These are phyloP conservation scores for Gaultheria prostrata DNA, from an alignment of 148 eudicot genomes.

Conservation along the genomic window DNA sequence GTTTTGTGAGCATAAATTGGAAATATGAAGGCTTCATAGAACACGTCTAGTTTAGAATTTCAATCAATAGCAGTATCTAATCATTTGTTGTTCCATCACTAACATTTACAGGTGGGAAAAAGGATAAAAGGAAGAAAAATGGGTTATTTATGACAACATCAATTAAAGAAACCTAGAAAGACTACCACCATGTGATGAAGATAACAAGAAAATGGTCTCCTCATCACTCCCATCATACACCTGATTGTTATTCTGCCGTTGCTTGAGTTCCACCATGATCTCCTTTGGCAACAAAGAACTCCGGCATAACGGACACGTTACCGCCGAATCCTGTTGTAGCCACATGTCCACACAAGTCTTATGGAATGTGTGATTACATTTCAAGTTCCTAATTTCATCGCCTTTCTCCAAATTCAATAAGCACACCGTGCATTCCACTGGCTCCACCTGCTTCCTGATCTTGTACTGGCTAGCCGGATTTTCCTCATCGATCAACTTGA, in stretches of 20 bases:
- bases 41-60: too few species aligned
- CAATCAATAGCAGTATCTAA: too few species aligned
- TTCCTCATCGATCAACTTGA: constrained; percentile 29
- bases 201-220: neutral
- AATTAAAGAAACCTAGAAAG: neutral
- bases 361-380: constrained; percentile 23
- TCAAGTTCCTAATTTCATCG: constrained; percentile 29
- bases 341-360: neutral
- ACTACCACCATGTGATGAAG: neutral
- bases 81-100: too few species aligned
- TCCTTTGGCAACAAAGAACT: neutral
- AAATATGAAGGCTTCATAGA: too few species aligned
- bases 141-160: too few species aligned
- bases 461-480: constrained; percentile 23
- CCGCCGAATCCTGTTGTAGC: neutral
- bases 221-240: neutral
- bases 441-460: neutral
- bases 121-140: too few species aligned
- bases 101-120: too few species aligned
- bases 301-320: neutral
- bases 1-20: too few species aligned
- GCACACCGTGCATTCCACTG: constrained; percentile 31
- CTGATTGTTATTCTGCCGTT: neutral
- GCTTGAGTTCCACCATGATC: neutral
- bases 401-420: constrained; percentile 32